Evolutionary conservation across 2,329 filamentous ascomycete species (phyloP).

Genomic region (Cladophialophora chaetospira): DNA sequence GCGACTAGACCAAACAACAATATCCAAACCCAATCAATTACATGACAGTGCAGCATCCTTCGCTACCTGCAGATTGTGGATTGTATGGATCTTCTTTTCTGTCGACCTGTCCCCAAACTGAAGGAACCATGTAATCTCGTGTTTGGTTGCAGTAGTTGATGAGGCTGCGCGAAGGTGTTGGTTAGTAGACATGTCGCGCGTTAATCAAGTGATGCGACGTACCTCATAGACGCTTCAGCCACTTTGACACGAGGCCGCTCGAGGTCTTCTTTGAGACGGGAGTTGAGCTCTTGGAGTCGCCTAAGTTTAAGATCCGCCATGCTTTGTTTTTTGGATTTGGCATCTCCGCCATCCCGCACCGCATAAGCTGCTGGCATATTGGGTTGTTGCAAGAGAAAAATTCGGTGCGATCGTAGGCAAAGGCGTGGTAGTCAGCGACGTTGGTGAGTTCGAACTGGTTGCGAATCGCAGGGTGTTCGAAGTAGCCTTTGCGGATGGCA

Average conservation of each 20-base stretch:
- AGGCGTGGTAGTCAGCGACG: slow-evolving; percentile 21
- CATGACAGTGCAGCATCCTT: slow-evolving; percentile 95
- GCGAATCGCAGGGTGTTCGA: background rate
- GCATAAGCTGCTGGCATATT: slow-evolving; percentile 66
- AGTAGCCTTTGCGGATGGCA: slow-evolving; percentile 1
- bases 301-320: slow-evolving; percentile 98
- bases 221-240: slow-evolving; percentile 88
- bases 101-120: slow-evolving; percentile 91
- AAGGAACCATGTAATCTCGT: slow-evolving; percentile 98
- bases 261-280: slow-evolving; percentile 90
- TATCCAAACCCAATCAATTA: slow-evolving; percentile 46
- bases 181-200: background rate
- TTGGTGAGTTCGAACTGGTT: slow-evolving; percentile 11
- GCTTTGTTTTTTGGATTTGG: slow-evolving; percentile 93
- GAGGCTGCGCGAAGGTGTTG: slow-evolving; percentile 62
- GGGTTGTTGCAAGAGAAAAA: slow-evolving; percentile 27
- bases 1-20: slow-evolving; percentile 3
- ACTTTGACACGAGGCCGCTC: slow-evolving; percentile 95
- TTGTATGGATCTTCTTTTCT: slow-evolving; percentile 98
- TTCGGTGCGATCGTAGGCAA: slow-evolving; percentile 22
- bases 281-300: slow-evolving; percentile 94
- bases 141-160: slow-evolving; percentile 98
- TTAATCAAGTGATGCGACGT: slow-evolving; percentile 40
- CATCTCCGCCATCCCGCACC: slow-evolving; percentile 65
- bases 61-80: slow-evolving; percentile 73